phyloP scores from a whole-genome alignment of 208 protist genomes.

The Trypanosoma conorhini region DNA sequence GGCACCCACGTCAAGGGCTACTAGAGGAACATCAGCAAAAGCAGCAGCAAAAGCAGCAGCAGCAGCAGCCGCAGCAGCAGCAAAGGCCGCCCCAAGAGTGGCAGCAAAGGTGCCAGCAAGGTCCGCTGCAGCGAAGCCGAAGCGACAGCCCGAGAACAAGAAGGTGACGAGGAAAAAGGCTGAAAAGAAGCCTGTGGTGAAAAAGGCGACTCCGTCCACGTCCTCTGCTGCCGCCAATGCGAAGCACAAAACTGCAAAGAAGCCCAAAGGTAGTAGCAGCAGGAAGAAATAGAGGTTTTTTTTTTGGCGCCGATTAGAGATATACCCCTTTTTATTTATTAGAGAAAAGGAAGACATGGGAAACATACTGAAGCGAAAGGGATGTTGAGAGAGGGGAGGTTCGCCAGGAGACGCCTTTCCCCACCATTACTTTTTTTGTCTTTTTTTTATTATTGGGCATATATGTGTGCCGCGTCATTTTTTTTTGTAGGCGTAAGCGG shows the following conservation, averaged over 20 bases:
- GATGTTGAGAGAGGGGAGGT: background rate
- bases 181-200: constrained; percentile 39
- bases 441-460: background rate
- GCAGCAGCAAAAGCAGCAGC: constrained; percentile 6
- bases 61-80: constrained; percentile 11
- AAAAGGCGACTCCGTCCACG: background rate
- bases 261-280: constrained; percentile 34
- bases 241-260: constrained; percentile 40
- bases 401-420: background rate
- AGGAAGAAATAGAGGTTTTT: constrained; percentile 26
- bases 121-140: constrained; percentile 4
- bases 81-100: constrained; percentile 25
- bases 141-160: constrained; percentile 15
- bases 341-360: background rate
- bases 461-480: background rate
- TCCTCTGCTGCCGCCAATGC: constrained; percentile 12
- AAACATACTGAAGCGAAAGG: background rate
- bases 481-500: background rate
- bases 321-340: constrained; percentile 1
- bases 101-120: constrained; percentile 29
- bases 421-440: background rate
- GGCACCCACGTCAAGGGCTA: background rate
- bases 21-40: background rate
- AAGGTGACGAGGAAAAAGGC: constrained; percentile 20
- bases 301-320: background rate